Base-by-base conservation (phyloP, 805 yeast species). In the Hanseniaspora osmophila region DNA sequence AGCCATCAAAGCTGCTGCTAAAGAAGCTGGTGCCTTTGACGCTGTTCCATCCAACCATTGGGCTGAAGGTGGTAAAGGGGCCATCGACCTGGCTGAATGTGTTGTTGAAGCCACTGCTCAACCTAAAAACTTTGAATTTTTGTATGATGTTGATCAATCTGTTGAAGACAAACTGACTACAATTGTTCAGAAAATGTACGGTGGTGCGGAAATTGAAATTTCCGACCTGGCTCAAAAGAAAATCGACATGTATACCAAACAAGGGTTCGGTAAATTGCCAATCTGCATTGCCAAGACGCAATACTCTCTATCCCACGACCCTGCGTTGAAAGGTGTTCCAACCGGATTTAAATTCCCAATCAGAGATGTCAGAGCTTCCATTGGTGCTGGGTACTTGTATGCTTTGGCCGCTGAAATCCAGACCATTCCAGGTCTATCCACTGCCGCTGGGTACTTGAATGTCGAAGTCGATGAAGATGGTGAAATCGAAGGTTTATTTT, bases 221-320 rank as follows among this genome's bases (percentile, higher is more conserved):
- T 73, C 81, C 40, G 90, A 85, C 29, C 74, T 78, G 52, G 97
- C 97, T 38, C 75, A 76, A 54, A 69, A 75, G 58, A 87, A 87
- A 67, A 79, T 90, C 53, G 86, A 80, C 50, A 74, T 78, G 47
- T 88, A 86, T 68, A 80, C 86, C 33, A 64, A 71, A 44, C 96
- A 87, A 69, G 96, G 96, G 2, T 90, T 82, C 63, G 87, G 80
- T 51, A 77, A 86, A 59, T 70, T 90, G 60, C 98, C 97, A 47
- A 80, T 90, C 55, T 90, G 98, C 68, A 84, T 90, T 58, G 98
- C 98, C 48, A 90, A 90, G 73, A 90, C 98, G 2, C 98, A 90
- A 66, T 90, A 90, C 71, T 86, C 96, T 0, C 71, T 90, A 54
- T 87, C 96, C 2, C 96, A 88, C 60, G 97, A 90, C 65, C 87